These are phyloP conservation scores for Thraustochytrium striatum DNA, from an alignment of 352 stramenopile genomes.

Conservation along the genomic window DNA sequence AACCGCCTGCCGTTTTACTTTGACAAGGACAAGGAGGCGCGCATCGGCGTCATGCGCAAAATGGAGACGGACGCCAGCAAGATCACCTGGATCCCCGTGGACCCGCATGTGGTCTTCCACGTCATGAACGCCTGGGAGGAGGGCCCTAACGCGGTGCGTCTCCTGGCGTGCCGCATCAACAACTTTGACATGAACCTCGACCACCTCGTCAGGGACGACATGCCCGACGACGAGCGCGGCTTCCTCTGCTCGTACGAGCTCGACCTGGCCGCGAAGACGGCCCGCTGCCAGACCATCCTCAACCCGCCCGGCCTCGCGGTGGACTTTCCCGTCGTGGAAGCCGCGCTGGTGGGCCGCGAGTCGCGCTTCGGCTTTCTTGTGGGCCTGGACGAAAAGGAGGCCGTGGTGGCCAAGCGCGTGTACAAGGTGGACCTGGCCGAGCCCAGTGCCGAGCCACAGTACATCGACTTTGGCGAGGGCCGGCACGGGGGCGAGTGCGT, in stretches of 20 bases:
- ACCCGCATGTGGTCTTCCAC: conserved; percentile 2
- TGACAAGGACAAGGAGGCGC: background rate
- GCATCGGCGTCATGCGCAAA: background rate
- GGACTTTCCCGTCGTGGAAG: background rate
- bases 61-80: background rate
- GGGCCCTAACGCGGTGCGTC: background rate
- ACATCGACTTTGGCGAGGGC: background rate
- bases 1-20: background rate
- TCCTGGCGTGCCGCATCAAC: background rate
- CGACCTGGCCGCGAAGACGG: background rate
- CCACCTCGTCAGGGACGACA: background rate
- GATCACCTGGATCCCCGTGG: background rate
- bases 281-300: background rate
- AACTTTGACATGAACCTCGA: background rate
- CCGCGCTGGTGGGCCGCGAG: background rate
- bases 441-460: background rate
- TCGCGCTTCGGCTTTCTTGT: background rate
- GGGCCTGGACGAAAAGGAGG: background rate
- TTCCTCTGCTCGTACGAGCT: background rate
- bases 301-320: background rate
- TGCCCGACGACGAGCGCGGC: background rate
- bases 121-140: background rate
- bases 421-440: background rate
- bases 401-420: background rate
- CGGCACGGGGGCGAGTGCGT: background rate